These are phyloP conservation scores for Microbotryum scabiosae DNA, from an alignment of 1,284 basidiomycete genomes.

Conservation along the genomic window DNA sequence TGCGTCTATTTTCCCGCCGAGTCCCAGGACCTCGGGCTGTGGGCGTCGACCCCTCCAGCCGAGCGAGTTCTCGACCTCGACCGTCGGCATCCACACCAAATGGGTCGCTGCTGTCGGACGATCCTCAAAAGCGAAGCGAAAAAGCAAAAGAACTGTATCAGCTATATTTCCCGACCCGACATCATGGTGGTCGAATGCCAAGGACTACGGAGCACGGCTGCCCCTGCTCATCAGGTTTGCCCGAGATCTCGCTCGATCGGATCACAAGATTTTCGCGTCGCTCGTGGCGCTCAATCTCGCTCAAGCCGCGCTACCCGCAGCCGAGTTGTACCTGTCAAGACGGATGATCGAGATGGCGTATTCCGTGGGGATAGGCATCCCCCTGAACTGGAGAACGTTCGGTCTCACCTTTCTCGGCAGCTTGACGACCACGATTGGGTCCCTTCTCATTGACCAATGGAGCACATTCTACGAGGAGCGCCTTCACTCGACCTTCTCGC, in stretches of 20 bases:
- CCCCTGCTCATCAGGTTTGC: constrained; percentile 1
- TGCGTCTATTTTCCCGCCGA: no score
- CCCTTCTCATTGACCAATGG: background rate
- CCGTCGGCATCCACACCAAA: no score
- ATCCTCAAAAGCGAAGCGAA: no score
- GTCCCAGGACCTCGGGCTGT: no score
- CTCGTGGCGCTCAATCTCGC: background rate
- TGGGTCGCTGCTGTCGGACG: no score
- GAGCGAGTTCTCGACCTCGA: no score
- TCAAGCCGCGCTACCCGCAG: background rate
- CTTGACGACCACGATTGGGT: background rate
- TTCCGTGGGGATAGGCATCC: background rate
- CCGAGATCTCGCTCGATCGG: background rate
- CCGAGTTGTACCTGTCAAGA: constrained; percentile 1
- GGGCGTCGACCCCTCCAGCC: no score
- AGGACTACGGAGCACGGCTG: background rate
- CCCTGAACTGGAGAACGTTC: background rate
- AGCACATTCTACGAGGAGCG: background rate
- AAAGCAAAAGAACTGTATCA: no score
- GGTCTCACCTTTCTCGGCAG: background rate
- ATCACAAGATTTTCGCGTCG: background rate
- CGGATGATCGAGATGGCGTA: constrained; percentile 1
- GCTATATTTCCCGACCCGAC: no score
- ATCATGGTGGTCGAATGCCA: no score
- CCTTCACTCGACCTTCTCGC: background rate